Evolutionary conservation across 257 asterid species (phyloP), one percentile per base, ranked within the genome.

Genomic region (Fraxinus anomala): DNA sequence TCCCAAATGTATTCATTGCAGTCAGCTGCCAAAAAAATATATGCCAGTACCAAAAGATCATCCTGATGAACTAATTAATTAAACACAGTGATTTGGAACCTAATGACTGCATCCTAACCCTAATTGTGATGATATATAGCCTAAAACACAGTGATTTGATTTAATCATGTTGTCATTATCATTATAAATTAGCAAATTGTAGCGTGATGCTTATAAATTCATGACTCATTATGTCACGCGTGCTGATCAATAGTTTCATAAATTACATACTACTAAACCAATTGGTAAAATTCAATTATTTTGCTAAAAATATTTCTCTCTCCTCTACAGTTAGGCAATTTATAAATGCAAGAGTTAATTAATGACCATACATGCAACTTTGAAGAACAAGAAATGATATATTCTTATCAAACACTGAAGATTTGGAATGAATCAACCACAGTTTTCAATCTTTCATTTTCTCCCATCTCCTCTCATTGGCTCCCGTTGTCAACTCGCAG

Each of bases 381-480:
- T 54, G 31, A 70, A 74, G 68, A 73, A 75, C 16, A 67, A 59
- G 8, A 31, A 56, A 67, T 13, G 31, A 33, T 19, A 47, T 16
- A 26, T 69, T 73, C 73, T 39, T 21, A 68, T 85, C 42, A 90
- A 66, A 91, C 92, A 68, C 81, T 89, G 89, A 91, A 89, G 67
- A 89, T 83, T 80, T 88, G 88, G 88, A 96, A 95, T 13, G 97
- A 93, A 74, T 95, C 94, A 1, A 92, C 92, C 77, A 95, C 90
- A 5, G 97, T 89, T 67, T 89, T 88, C 78, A 95, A 89, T 59
- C 98, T 82, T 93, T 93, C 94, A 93, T 92, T 91, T 95, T 91
- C 70, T 76, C 93, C 99, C 97, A 95, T 82, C 97, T 89, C 90
- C 96, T 89, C 88, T 95, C 97, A 67, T 93, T 95, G n/a, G 97